Evolutionary conservation across 192 early-diverging fungal species (phyloP), one percentile per base, ranked within the genome.

Genomic region (Linnemannia elongata): DNA sequence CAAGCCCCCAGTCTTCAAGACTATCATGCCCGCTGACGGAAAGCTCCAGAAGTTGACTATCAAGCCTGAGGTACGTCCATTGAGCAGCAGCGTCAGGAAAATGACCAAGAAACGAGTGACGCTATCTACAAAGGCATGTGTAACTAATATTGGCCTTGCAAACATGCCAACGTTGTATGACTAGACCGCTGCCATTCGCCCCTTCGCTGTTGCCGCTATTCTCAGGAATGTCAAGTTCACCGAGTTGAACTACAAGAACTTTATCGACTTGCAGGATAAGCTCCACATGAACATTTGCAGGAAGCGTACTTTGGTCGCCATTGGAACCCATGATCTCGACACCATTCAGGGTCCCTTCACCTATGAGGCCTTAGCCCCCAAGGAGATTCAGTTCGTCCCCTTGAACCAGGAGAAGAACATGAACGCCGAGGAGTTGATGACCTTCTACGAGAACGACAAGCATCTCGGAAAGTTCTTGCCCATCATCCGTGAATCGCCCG

Each of bases 231-330:
- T 99, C 60, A 91, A 82, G 75, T 96, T 99, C 84, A 96, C 93
- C 33, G 89, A 95, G 72, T 93, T 93, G 76, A 91, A 92, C 79
- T 99, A 99, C 91, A 92, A 97, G 88, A 96, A 94, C 81, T 99
- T 99, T 90, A 99, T 99, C 80, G 97, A 99, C 76, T 90, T 99
- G 60, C 99, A 99, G 89, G 98, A 99, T 84, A 99, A 99, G 93
- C 94, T 99, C 69, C 98, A 99, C 92, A 94, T 94, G 88, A 99
- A 98, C 90, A 94, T 99, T 79, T 98, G 98, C 93, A 90, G 95
- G 94, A 97, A 96, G 90, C 94, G 99, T 79, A 97, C 95, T 24
- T 90, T 99, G 74, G 99, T 97, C 17, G 95, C 98, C 10, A 98
- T 99, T 76, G 98, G 99, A 70, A 99, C 99, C 22, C 99, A 99